Evolutionary conservation across 306 rosid genomes (phyloP).

Genomic region (Abrus precatorius): DNA sequence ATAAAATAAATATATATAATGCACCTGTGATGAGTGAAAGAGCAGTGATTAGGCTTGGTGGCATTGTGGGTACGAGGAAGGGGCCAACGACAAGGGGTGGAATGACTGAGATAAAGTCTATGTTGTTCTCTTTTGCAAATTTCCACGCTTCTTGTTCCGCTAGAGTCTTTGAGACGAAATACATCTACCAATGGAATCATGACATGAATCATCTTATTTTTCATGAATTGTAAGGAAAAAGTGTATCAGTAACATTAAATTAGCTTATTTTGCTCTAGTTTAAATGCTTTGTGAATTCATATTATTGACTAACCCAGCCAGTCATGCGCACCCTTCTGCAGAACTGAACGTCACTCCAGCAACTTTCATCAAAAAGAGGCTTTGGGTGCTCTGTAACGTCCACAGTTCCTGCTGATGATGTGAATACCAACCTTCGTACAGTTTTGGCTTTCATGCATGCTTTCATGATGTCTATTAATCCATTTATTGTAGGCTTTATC

Average conservation of each 20-base stretch:
- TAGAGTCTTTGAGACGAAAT: slow-evolving; percentile 78
- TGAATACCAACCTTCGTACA: slow-evolving; percentile 69
- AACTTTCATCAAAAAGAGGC: slow-evolving; percentile 56
- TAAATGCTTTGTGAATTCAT: too few species aligned
- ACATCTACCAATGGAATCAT: slow-evolving; percentile 57
- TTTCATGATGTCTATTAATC: slow-evolving; percentile 71
- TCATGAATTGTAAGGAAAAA: neutral
- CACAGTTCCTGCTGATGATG: slow-evolving; percentile 80
- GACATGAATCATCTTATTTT: neutral
- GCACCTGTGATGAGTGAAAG: slow-evolving; percentile 70
- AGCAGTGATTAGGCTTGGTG: slow-evolving; percentile 76
- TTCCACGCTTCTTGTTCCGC: slow-evolving; percentile 89
- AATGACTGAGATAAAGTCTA: slow-evolving; percentile 66
- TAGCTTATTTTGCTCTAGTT: too few species aligned
- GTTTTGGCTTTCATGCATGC: slow-evolving; percentile 69
- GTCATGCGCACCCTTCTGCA: slow-evolving; percentile 67
- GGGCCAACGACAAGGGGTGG: slow-evolving; percentile 82
- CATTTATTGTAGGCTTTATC: slow-evolving; percentile 73
- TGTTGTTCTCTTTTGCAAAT: slow-evolving; percentile 63
- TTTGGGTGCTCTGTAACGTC: slow-evolving; percentile 51
- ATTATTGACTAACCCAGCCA: slow-evolving; percentile 67
- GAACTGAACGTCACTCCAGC: slow-evolving; percentile 76
- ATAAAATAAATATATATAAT: too few species aligned
- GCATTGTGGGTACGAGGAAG: slow-evolving; percentile 71
- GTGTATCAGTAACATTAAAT: too few species aligned